Evolutionary conservation across 345 rosid genomes (phyloP).

Genomic region (Psidium friedrichsthalianum): DNA sequence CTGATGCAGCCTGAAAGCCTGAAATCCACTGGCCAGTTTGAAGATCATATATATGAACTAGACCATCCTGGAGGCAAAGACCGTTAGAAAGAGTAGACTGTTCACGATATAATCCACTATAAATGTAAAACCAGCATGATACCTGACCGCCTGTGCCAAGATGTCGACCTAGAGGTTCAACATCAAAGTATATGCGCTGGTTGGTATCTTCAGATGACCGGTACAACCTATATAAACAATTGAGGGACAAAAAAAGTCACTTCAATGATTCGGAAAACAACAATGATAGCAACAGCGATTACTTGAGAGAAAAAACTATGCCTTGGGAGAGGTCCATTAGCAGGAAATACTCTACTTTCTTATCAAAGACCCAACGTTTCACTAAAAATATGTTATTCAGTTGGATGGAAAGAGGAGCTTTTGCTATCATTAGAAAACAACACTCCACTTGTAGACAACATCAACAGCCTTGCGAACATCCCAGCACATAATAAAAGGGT

Average conservation of each 20-base stretch:
- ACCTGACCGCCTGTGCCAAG: constrained; percentile 98
- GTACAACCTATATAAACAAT: constrained; percentile 43
- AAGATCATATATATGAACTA: constrained; percentile 85
- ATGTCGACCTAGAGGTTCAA: constrained; percentile 67
- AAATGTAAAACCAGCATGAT: neutral
- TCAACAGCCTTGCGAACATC: constrained; percentile 81
- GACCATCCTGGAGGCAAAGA: constrained; percentile 57
- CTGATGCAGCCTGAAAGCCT: constrained; percentile 88
- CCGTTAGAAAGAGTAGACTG: neutral
- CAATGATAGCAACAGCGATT: neutral
- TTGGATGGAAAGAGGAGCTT: neutral
- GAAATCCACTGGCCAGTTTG: constrained; percentile 85
- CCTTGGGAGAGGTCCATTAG: neutral
- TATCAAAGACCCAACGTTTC: neutral
- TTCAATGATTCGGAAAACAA: neutral
- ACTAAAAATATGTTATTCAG: neutral
- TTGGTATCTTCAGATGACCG: constrained; percentile 78
- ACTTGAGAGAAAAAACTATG: neutral
- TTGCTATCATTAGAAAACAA: neutral
- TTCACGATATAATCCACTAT: neutral
- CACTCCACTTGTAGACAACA: constrained; percentile 79
- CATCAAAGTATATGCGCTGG: constrained; percentile 85
- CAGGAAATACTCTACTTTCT: neutral
- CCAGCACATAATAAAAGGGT: constrained; percentile 95
- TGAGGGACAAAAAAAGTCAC: neutral